Evolutionary conservation across 208 protist species (phyloP), one percentile per base, ranked within the genome.

Genomic region (Perkinsela sp.): DNA sequence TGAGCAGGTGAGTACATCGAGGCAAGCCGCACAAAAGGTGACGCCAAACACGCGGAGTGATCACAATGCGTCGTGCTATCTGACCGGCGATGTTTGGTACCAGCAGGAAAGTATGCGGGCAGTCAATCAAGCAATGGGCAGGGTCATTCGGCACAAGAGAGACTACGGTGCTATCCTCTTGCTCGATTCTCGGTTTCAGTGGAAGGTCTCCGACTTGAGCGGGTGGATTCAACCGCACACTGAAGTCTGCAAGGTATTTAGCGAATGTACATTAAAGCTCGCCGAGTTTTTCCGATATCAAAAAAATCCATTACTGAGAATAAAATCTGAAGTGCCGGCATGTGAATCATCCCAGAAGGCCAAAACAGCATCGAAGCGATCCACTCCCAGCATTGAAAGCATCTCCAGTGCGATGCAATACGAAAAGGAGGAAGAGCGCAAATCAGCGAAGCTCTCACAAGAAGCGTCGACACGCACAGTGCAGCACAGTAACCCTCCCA

Each of bases 71-170:
- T 6, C 40, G 40, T 6, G 13, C 6, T 57, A 57, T 57, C 40
- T 95, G 48, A 90, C 80, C 0, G 93, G 93, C 1, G 78, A 86
- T 48, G 80, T 88, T 29, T 98, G 94, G 94, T 98, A 98, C 75
- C 68, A 76, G 29, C 85, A 90, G 68, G 84, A 94, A 74, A 83
- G 93, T n/a, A 84, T 90, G 78, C 84, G 95, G 2, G 88, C 94
- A 0, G 93, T 97, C 1, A 98, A 97, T 73, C 95, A 98, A 78
- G 92, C 91, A 66, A 77, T 97, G 32, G 95, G 95, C 1, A 85
- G 95, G 15, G 92, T 97, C 29, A 97, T 98, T 73, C 86, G 95
- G 0, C 94, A 98, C 75, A 84, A 84, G 70, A 74, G 90, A 65
- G 95, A 98, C 76, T 97, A 91, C 74, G 94, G 94, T 31, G 85